Conservation (phyloP, 2,329 filamentous ascomycete genomes). For the Dactylellina parvicollis region DNA sequence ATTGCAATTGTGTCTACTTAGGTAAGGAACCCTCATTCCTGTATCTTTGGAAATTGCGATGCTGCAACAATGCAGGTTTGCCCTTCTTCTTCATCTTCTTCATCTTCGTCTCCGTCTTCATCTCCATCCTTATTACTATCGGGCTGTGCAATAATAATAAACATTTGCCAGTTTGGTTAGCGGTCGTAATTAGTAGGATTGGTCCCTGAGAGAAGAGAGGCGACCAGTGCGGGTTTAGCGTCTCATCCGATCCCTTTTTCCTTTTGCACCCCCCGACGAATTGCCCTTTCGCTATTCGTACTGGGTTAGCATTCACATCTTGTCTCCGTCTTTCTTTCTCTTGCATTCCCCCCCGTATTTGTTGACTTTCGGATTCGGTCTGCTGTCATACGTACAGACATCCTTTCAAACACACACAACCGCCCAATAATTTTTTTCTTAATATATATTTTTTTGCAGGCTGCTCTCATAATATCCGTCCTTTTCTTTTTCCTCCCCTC, state of each 20-base stretch:
- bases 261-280: no score
- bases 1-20: background rate
- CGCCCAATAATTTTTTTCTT: no score
- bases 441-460: no score
- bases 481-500: no score
- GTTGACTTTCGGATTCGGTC: background rate
- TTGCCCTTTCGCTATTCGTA: background rate
- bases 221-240: no score
- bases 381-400: background rate
- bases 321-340: background rate
- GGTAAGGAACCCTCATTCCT: slow-evolving; percentile 17
- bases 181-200: no score
- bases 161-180: background rate
- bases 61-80: slow-evolving; percentile 1
- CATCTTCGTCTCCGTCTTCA: background rate
- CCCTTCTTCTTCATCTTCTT: background rate
- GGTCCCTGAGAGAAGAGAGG: background rate
- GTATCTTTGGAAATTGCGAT: background rate
- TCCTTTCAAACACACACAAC: background rate
- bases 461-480: no score
- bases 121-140: background rate
- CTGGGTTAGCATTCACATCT: background rate
- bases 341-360: background rate
- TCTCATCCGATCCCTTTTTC: no score
- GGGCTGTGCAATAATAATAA: slow-evolving; percentile 21